These are phyloP conservation scores for Auricularia auricula-judae DNA, from an alignment of 768 basidiomycete genomes.

Conservation along the genomic window DNA sequence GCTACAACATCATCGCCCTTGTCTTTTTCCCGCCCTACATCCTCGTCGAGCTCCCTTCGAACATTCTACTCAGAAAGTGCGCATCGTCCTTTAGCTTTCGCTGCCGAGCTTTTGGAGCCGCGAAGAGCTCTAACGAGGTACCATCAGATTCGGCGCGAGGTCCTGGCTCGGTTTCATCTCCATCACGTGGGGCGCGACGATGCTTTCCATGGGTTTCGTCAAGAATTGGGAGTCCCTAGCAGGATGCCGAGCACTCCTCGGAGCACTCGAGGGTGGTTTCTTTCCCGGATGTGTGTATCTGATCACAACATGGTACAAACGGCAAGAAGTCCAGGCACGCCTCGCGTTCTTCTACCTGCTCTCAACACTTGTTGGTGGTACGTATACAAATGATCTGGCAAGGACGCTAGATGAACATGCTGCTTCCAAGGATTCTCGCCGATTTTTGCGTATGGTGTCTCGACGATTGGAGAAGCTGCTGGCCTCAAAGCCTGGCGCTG, in stretches of 20 bases:
- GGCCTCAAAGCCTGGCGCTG: constrained; percentile 18
- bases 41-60: background rate
- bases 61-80: background rate
- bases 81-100: background rate
- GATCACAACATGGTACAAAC: constrained; percentile 17
- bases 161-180: background rate
- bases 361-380: constrained; percentile 6
- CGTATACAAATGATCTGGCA: background rate
- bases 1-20: background rate
- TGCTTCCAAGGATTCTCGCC: constrained; percentile 4
- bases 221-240: constrained; percentile 18
- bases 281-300: constrained; percentile 15
- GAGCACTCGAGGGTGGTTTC: constrained; percentile 14
- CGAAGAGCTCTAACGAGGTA: too few relatives aligned
- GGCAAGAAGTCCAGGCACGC: constrained; percentile 10
- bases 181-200: constrained; percentile 16
- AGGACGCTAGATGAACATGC: background rate
- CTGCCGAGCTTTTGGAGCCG: too few relatives aligned
- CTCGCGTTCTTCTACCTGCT: constrained; percentile 15
- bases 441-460: constrained; percentile 9
- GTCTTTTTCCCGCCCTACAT: background rate
- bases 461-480: constrained; percentile 4
- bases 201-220: constrained; percentile 18
- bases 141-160: background rate
- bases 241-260: constrained; percentile 16